Percentiles rank a stretch among this genome's conserved stretches.
Evolutionary conservation across 306 rosid genomes (phyloP).

Genomic region (Dryas alaskensis): DNA sequence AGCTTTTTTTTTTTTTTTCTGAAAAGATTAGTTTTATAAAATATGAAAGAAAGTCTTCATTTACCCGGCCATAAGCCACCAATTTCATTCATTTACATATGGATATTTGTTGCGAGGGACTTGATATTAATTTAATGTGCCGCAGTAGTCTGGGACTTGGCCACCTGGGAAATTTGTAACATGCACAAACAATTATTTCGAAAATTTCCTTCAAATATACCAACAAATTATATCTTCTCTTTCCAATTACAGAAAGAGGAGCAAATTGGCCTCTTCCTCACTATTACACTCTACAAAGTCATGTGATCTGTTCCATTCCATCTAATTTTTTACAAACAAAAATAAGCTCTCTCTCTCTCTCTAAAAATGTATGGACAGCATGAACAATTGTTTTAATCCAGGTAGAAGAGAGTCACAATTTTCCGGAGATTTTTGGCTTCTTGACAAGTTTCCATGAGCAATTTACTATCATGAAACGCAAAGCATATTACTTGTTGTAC

Average conservation of each 20-base stretch:
- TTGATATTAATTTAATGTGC: no score
- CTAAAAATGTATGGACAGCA: slow-evolving; percentile 42
- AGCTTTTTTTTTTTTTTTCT: no score
- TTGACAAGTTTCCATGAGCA: slow-evolving; percentile 99
- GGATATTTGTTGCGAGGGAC: no score
- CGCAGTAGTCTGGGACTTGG: no score
- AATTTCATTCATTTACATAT: no score
- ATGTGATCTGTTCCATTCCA: slow-evolving; percentile 23
- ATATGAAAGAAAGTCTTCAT: no score
- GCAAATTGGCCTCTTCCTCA: slow-evolving; percentile 21
- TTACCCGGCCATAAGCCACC: no score
- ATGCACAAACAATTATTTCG: no score
- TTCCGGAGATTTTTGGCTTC: slow-evolving; percentile 92
- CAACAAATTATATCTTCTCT: not conserved
- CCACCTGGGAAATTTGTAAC: no score
- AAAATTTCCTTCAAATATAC: not conserved
- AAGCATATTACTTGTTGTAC: slow-evolving; percentile 99
- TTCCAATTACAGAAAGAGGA: slow-evolving; percentile 17
- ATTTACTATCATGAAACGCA: slow-evolving; percentile 92
- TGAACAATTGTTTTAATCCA: slow-evolving; percentile 51
- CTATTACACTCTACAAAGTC: slow-evolving; percentile 24
- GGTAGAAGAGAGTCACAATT: slow-evolving; percentile 95
- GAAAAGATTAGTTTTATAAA: no score
- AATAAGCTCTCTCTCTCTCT: slow-evolving; percentile 20
- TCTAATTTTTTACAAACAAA: slow-evolving; percentile 53